Conservation (phyloP, 495 filamentous ascomycete genomes). For the Daldinia grandis region DNA sequence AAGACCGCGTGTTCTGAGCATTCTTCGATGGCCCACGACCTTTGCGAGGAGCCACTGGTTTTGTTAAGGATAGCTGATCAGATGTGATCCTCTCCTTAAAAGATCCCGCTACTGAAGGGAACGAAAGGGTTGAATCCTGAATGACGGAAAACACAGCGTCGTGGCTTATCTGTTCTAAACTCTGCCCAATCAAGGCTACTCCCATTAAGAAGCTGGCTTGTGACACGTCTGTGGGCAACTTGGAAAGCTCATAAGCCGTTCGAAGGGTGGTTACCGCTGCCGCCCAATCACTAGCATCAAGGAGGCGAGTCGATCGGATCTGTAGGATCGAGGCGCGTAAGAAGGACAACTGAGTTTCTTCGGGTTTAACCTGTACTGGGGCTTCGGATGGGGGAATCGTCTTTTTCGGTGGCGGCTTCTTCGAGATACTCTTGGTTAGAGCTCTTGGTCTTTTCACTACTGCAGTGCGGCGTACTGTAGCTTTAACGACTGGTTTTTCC, state of each 20-base stretch:
- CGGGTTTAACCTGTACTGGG: slow-evolving; percentile 41
- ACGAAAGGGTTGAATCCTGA: slow-evolving; percentile 88
- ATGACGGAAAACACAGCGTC: slow-evolving; percentile 90
- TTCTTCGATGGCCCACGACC: slow-evolving; percentile 33
- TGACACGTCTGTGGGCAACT: slow-evolving; percentile 50
- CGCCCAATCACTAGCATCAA: slow-evolving; percentile 63
- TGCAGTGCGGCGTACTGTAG: slow-evolving; percentile 23
- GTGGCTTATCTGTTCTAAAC: slow-evolving; percentile 70
- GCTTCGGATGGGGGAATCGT: slow-evolving; percentile 43
- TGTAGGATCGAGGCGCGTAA: slow-evolving; percentile 69
- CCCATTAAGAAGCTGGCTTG: slow-evolving; percentile 66
- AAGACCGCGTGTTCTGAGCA: slow-evolving; percentile 48
- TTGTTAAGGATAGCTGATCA: slow-evolving; percentile 35
- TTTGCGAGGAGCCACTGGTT: slow-evolving; percentile 44
- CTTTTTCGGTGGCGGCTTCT: slow-evolving; percentile 41
- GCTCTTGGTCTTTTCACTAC: slow-evolving; percentile 36
- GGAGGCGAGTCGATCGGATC: slow-evolving; percentile 67
- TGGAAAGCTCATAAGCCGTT: slow-evolving; percentile 54
- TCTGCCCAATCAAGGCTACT: slow-evolving; percentile 64
- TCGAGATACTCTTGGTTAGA: slow-evolving; percentile 36
- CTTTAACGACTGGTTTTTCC: slow-evolving; percentile 48
- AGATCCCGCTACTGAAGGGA: slow-evolving; percentile 67
- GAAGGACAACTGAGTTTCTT: slow-evolving; percentile 64
- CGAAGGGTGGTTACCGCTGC: slow-evolving; percentile 61
- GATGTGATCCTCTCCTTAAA: slow-evolving; percentile 30